phyloP scores from a whole-genome alignment of 371 early-diverging fungal species.

The Saksenaea vasiformis region DNA sequence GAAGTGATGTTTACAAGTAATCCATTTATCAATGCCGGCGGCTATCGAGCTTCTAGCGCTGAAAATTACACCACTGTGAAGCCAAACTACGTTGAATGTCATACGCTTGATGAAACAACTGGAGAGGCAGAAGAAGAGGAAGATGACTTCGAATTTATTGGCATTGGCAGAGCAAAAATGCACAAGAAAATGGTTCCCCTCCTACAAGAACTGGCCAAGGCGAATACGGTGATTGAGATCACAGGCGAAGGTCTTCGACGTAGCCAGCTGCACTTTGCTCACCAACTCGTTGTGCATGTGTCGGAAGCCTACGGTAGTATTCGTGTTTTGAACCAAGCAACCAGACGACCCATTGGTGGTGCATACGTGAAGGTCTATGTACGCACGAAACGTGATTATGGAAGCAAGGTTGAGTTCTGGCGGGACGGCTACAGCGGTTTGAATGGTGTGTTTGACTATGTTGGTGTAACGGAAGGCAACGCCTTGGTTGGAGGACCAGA shows the following conservation, averaged over 20 bases:
- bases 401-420: constrained; percentile 48
- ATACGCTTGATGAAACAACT: constrained; percentile 4
- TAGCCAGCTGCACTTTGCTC: constrained; percentile 49
- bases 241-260: constrained; percentile 24
- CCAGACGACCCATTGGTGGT: constrained; percentile 46
- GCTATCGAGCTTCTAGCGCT: not conserved
- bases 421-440: constrained; percentile 67
- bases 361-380: constrained; percentile 67
- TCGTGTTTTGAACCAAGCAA: constrained; percentile 41
- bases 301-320: constrained; percentile 51
- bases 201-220: not conserved
- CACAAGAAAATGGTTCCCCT: constrained; percentile 10
- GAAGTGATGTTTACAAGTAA: constrained; percentile 62
- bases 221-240: constrained; percentile 38
- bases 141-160: constrained; percentile 43
- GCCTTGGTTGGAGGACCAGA: constrained; percentile 20
- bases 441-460: constrained; percentile 63
- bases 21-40: constrained; percentile 35
- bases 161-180: constrained; percentile 16
- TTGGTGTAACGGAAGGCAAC: constrained; percentile 51
- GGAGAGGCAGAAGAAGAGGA: constrained; percentile 7
- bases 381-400: constrained; percentile 26
- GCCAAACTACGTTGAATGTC: constrained; percentile 20
- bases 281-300: constrained; percentile 46
- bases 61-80: constrained; percentile 34